Evolutionary conservation across 2,329 filamentous ascomycete genomes (phyloP).

Genomic region (Davidsoniella australis): DNA sequence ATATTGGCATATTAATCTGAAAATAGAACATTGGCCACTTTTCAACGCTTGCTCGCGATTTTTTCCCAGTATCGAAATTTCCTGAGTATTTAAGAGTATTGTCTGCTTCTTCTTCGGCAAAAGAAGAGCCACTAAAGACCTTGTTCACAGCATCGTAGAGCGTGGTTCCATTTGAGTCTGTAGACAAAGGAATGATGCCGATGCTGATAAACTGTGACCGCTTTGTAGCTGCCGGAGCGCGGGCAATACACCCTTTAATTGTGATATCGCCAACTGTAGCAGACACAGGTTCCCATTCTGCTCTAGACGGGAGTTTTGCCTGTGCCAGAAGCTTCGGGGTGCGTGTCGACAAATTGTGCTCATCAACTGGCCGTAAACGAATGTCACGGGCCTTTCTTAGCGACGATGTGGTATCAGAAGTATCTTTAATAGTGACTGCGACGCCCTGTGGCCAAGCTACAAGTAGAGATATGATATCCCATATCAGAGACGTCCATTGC

Average conservation of each 20-base stretch:
- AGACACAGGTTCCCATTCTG: slow-evolving; percentile 53
- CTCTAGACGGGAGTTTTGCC: slow-evolving; percentile 40
- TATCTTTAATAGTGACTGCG: slow-evolving; percentile 31
- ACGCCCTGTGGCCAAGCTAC: slow-evolving; percentile 47
- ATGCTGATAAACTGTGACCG: slow-evolving; percentile 67
- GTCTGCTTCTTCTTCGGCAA: slow-evolving; percentile 43
- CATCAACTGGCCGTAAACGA: not conserved
- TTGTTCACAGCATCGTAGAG: slow-evolving; percentile 67
- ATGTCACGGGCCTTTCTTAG: not conserved
- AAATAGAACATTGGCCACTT: slow-evolving; percentile 81
- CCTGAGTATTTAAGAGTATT: slow-evolving; percentile 17
- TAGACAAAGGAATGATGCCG: slow-evolving; percentile 48
- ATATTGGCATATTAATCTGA: slow-evolving; percentile 33
- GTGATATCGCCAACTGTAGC: slow-evolving; percentile 45
- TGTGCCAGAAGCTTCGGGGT: slow-evolving; percentile 43
- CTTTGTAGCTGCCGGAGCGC: slow-evolving; percentile 52
- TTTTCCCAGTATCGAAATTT: slow-evolving; percentile 28
- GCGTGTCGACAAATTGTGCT: slow-evolving; percentile 13
- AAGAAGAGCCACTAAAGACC: slow-evolving; percentile 59
- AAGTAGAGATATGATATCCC: slow-evolving; percentile 43
- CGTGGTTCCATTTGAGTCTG: slow-evolving; percentile 39
- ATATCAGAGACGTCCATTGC: slow-evolving; percentile 48
- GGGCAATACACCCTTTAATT: slow-evolving; percentile 55
- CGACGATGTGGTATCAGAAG: not conserved
- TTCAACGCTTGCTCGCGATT: slow-evolving; percentile 48